Conservation (phyloP, 2,329 filamentous ascomycete species). For the Huntiella omanensis region DNA sequence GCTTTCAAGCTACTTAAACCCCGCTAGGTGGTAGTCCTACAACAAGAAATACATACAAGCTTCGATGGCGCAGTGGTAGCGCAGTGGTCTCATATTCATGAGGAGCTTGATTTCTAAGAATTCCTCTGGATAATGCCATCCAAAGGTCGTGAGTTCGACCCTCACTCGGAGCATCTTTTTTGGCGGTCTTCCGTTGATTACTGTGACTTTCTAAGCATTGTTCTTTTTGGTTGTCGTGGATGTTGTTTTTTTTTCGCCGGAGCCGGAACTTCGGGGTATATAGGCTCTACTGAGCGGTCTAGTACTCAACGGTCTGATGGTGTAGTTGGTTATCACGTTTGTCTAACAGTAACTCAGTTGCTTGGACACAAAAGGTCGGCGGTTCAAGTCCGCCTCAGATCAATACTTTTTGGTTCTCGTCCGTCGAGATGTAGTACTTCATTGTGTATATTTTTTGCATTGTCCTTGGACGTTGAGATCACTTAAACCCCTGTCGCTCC, state of each 20-base stretch:
- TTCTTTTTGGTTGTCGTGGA: slow-evolving; percentile 20
- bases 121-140: slow-evolving; percentile 10
- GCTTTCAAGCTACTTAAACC: too few relatives aligned
- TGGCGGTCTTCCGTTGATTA: not conserved
- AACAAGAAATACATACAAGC: slow-evolving; percentile 3
- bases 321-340: slow-evolving; percentile 6
- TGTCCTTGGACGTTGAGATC: not conserved
- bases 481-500: too few relatives aligned
- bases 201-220: not conserved
- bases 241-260: not conserved
- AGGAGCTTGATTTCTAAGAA: slow-evolving; percentile 8
- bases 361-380: slow-evolving; percentile 6
- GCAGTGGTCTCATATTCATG: slow-evolving; percentile 11
- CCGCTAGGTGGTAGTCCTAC: too few relatives aligned
- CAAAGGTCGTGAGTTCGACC: slow-evolving; percentile 13
- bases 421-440: not conserved
- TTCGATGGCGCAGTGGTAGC: slow-evolving; percentile 12
- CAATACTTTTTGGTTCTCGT: not conserved
- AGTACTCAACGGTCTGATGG: not conserved
- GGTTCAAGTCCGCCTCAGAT: slow-evolving; percentile 6
- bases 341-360: slow-evolving; percentile 3
- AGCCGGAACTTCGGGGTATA: not conserved
- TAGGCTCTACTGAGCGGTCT: accelerated
- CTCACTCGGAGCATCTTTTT: slow-evolving; percentile 12
- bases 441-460: not conserved